phyloP scores from a whole-genome alignment of 129 eudicot genomes.

The Silybum marianum region DNA sequence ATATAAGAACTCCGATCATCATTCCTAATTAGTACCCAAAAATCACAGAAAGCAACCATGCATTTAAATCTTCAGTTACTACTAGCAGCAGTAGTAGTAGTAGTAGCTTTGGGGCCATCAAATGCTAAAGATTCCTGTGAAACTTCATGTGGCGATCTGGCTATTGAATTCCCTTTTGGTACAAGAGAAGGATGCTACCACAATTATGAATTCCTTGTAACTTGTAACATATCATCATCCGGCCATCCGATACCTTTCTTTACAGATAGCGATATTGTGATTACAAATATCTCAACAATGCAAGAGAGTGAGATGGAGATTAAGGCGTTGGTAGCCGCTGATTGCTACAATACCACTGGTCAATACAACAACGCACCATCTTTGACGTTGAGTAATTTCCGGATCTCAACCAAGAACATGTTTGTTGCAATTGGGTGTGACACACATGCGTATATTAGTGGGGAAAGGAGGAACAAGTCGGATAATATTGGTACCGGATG shows the following conservation, averaged over 20 bases:
- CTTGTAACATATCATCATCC: conserved; percentile 12
- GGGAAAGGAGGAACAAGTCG: neutral
- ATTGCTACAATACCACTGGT: conserved; percentile 23
- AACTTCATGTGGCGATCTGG: conserved; percentile 28
- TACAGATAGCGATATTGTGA: neutral
- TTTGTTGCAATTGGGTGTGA: conserved; percentile 38
- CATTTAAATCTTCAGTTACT: neutral
- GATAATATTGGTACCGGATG: too few relatives aligned
- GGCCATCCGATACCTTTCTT: neutral
- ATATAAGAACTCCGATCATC: too few relatives aligned
- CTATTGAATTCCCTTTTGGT: conserved; percentile 32
- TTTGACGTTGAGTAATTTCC: neutral
- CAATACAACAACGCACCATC: neutral
- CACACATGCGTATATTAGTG: neutral
- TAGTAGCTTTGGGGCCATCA: conserved; percentile 13
- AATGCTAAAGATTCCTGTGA: conserved; percentile 16
- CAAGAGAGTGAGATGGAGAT: conserved; percentile 22
- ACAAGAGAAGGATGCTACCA: conserved; percentile 14
- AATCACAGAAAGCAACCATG: conserved; percentile 19
- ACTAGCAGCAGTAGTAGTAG: neutral
- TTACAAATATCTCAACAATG: conserved; percentile 3
- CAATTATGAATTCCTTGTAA: neutral
- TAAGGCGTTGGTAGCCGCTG: neutral
- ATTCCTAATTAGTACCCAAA: too few relatives aligned
- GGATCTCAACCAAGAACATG: conserved; percentile 21